phyloP scores from a whole-genome alignment of 805 yeast species.

The Metschnikowia bowlesiae region DNA sequence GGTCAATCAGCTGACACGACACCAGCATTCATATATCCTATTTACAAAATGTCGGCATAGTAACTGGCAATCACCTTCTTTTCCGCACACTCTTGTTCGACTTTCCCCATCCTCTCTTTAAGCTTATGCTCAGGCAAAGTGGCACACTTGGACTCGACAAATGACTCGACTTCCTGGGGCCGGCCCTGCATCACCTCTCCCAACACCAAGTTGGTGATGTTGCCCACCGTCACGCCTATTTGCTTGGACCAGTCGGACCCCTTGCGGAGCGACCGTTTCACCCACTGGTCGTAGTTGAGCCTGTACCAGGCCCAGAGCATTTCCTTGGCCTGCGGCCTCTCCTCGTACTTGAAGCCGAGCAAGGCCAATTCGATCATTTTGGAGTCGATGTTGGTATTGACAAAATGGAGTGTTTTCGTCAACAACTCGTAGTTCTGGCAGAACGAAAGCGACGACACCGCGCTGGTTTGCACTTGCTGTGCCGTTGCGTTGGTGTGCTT shows the following conservation, averaged over 20 bases:
- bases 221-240: conserved; percentile 41
- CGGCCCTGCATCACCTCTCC: conserved; percentile 35
- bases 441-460: conserved; percentile 53
- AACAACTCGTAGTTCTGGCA: conserved; percentile 42
- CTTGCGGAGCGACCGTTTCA: conserved; percentile 40
- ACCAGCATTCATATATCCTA: no score
- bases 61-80: conserved; percentile 14
- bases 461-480: conserved; percentile 49
- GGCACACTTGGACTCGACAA: conserved; percentile 27
- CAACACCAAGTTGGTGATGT: conserved; percentile 39
- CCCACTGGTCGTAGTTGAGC: conserved; percentile 50
- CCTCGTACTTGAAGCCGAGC: conserved; percentile 47
- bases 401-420: conserved; percentile 52
- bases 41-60: conserved; percentile 13
- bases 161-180: conserved; percentile 25
- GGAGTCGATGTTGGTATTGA: conserved; percentile 52
- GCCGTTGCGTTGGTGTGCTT: conserved; percentile 31
- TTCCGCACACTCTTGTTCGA: conserved; percentile 21
- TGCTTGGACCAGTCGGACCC: conserved; percentile 45
- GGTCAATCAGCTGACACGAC: no score
- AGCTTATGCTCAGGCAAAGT: conserved; percentile 39
- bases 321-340: conserved; percentile 24
- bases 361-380: conserved; percentile 52
- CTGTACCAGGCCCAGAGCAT: conserved; percentile 56
- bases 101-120: conserved; percentile 19